phyloP scores from a whole-genome alignment of 2,329 filamentous ascomycete species.

The Arthrobotrys sinensis region DNA sequence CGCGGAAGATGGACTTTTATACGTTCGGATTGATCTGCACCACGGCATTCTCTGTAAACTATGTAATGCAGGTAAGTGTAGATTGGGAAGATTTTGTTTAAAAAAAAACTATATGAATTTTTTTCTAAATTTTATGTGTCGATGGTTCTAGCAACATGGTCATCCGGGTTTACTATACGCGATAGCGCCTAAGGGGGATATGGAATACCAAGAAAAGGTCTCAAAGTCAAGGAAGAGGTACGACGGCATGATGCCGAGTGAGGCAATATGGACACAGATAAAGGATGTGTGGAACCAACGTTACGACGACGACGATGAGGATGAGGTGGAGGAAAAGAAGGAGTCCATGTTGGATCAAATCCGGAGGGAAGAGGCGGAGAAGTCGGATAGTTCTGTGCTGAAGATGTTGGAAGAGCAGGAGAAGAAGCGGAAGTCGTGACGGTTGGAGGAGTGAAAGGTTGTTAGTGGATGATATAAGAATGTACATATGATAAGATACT shows the following conservation, averaged over 20 bases:
- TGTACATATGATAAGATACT: conserved; percentile 32
- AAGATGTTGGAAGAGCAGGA: conserved; percentile 46
- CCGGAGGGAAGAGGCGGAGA: conserved; percentile 36
- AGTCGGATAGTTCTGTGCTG: conserved; percentile 24
- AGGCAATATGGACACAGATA: conserved; percentile 45
- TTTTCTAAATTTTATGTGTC: too few species aligned
- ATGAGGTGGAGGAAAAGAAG: conserved; percentile 8
- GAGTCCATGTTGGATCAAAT: conserved; percentile 51
- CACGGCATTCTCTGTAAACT: conserved; percentile 30
- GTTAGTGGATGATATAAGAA: not conserved
- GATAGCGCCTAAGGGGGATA: conserved; percentile 13
- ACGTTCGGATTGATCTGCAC: conserved; percentile 41
- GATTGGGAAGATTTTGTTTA: not conserved
- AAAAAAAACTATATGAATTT: not conserved
- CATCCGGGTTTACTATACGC: conserved; percentile 51
- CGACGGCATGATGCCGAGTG: conserved; percentile 48
- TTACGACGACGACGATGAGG: conserved; percentile 43
- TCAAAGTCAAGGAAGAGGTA: conserved; percentile 20
- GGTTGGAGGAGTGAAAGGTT: not conserved
- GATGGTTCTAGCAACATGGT: conserved; percentile 43
- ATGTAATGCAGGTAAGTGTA: conserved; percentile 35
- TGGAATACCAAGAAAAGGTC: conserved; percentile 32
- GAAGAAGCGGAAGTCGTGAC: conserved; percentile 21
- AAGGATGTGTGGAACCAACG: conserved; percentile 56
- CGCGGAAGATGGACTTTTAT: conserved; percentile 74